Conservation (phyloP, 2,329 filamentous ascomycete genomes). For the Colletotrichum coccodes region DNA sequence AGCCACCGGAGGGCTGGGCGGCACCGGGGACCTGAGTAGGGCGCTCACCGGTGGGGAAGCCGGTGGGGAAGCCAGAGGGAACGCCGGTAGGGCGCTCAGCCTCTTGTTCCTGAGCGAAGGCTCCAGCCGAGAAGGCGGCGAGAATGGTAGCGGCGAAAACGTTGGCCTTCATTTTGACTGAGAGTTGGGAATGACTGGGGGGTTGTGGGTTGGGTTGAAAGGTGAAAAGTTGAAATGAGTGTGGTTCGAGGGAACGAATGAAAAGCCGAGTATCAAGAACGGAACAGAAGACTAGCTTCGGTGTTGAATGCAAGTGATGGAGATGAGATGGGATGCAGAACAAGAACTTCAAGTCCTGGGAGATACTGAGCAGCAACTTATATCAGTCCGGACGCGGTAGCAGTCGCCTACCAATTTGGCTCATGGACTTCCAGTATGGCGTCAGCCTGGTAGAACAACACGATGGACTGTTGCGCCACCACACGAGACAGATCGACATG, state of each 20-base stretch:
- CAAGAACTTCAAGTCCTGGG: background rate
- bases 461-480: conserved; percentile 17
- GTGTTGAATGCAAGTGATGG: conserved; percentile 26
- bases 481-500: conserved; percentile 10
- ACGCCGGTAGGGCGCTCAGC: background rate
- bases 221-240: background rate
- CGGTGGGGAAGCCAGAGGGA: conserved; percentile 7
- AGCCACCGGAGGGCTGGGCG: conserved; percentile 8
- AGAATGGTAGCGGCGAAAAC: conserved; percentile 24
- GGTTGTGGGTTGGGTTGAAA: background rate
- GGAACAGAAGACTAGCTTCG: conserved; percentile 32
- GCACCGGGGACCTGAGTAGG: conserved; percentile 15
- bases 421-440: conserved; percentile 14
- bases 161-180: conserved; percentile 29
- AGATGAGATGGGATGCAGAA: background rate
- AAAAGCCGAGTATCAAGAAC: conserved; percentile 19
- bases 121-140: conserved; percentile 26
- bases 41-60: background rate
- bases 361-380: conserved; percentile 5
- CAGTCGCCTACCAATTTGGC: background rate
- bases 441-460: conserved; percentile 7
- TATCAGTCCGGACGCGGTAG: conserved; percentile 4
- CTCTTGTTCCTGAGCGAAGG: conserved; percentile 13
- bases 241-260: conserved; percentile 16
- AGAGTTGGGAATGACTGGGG: background rate